phyloP scores from a whole-genome alignment of 768 basidiomycete genomes.

The Tulasnella sp. region DNA sequence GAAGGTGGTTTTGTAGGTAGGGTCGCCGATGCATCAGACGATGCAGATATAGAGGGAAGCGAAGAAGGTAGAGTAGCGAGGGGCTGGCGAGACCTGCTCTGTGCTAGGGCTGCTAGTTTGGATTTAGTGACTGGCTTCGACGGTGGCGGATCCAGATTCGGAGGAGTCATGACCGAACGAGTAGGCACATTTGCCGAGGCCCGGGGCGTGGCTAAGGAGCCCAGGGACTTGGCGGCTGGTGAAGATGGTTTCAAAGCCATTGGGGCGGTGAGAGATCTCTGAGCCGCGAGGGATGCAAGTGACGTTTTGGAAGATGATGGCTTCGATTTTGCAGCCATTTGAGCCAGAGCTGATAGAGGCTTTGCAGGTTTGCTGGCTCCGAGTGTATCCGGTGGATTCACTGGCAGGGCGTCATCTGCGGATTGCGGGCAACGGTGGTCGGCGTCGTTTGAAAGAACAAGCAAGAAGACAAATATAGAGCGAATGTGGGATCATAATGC shows the following conservation, averaged over 20 bases:
- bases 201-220: slow-evolving; percentile 20
- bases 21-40: neutral
- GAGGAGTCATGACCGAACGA: neutral
- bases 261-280: slow-evolving; percentile 19
- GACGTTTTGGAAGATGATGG: slow-evolving; percentile 31
- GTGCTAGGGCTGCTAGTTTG: slow-evolving; percentile 64
- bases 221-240: slow-evolving; percentile 20
- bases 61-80: slow-evolving; percentile 25
- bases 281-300: slow-evolving; percentile 27
- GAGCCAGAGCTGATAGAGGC: slow-evolving; percentile 14
- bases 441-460: slow-evolving; percentile 26
- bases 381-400: neutral
- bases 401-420: neutral
- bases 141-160: neutral
- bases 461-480: slow-evolving; percentile 13
- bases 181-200: slow-evolving; percentile 18
- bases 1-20: slow-evolving; percentile 32
- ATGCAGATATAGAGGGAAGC: slow-evolving; percentile 16
- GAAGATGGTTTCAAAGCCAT: slow-evolving; percentile 16
- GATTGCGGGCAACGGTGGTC: neutral
- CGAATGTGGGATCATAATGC: slow-evolving; percentile 19
- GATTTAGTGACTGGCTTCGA: slow-evolving; percentile 32
- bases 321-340: slow-evolving; percentile 9
- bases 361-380: neutral
- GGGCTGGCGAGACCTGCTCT: slow-evolving; percentile 37